Evolutionary conservation across 768 basidiomycete genomes (phyloP).

Genomic region (Russula earlei): DNA sequence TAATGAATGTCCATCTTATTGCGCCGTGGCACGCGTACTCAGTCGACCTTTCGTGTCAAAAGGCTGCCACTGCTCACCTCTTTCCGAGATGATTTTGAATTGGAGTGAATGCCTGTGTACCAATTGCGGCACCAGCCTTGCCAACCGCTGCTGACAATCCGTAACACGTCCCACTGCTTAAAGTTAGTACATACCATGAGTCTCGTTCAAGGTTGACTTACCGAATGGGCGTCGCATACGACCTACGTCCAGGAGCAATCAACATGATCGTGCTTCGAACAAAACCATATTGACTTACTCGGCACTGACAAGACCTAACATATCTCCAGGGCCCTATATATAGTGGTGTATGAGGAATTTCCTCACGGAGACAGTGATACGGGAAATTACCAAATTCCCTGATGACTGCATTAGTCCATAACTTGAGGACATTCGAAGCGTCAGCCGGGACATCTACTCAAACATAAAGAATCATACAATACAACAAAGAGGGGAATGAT

Average conservation of each 20-base stretch:
- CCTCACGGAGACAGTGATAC: background rate
- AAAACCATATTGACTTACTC: conserved; percentile 38
- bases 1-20: conserved; percentile 59
- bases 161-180: conserved; percentile 52
- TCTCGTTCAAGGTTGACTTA: conserved; percentile 21
- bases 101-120: conserved; percentile 61
- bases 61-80: conserved; percentile 30
- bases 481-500: conserved; percentile 59
- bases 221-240: conserved; percentile 57
- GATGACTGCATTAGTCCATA: conserved; percentile 67
- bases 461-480: conserved; percentile 36
- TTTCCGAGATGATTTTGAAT: conserved; percentile 61
- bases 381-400: conserved; percentile 40
- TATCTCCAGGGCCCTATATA: conserved; percentile 57
- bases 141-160: conserved; percentile 60
- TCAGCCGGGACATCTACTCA: background rate
- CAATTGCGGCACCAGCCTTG: conserved; percentile 64
- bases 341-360: background rate
- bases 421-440: conserved; percentile 25
- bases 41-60: background rate
- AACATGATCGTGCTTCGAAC: background rate
- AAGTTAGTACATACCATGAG: background rate
- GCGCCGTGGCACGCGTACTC: background rate
- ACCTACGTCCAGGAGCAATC: conserved; percentile 28
- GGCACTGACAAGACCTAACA: conserved; percentile 55